These are phyloP conservation scores for Rosa multiflora DNA, from an alignment of 306 rosid genomes.

Conservation along the genomic window DNA sequence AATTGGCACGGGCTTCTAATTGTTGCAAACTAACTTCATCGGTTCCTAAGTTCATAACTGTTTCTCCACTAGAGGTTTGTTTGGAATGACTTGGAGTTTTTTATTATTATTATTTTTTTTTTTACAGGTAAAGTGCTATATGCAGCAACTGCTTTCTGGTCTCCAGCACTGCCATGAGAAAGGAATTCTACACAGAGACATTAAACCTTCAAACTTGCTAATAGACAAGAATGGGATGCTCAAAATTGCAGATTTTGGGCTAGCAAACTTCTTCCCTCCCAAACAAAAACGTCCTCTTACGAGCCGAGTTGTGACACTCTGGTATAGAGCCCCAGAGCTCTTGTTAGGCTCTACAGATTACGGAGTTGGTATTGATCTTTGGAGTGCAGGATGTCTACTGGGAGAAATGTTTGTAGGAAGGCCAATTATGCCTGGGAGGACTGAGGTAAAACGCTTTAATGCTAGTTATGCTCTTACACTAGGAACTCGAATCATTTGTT, in stretches of 20 bases:
- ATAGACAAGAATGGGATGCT: slow-evolving; percentile 58
- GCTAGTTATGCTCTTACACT: neutral
- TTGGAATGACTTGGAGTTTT: neutral
- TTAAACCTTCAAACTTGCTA: slow-evolving; percentile 78
- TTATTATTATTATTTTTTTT: neutral
- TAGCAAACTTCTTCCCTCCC: slow-evolving; percentile 48
- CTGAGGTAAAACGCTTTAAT: slow-evolving; percentile 53
- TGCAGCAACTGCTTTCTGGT: slow-evolving; percentile 77
- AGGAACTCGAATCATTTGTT: neutral
- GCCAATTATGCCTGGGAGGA: slow-evolving; percentile 73
- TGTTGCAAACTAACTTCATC: neutral
- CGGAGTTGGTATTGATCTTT: slow-evolving; percentile 73
- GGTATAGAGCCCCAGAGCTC: slow-evolving; percentile 91
- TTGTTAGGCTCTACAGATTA: slow-evolving; percentile 79
- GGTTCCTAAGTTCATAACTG: neutral
- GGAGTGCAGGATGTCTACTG: slow-evolving; percentile 84
- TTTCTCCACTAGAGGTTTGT: neutral
- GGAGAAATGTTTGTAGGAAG: slow-evolving; percentile 70
- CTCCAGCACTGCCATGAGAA: slow-evolving; percentile 65
- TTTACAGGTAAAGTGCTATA: slow-evolving; percentile 73
- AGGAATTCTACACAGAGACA: slow-evolving; percentile 67
- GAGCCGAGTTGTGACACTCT: slow-evolving; percentile 80
- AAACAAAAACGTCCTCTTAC: slow-evolving; percentile 51
- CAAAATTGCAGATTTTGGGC: slow-evolving; percentile 87
- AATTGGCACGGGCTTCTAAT: neutral